Evolutionary conservation across 1,284 basidiomycete species (phyloP).

Genomic region (Chalciporus piperatoides): DNA sequence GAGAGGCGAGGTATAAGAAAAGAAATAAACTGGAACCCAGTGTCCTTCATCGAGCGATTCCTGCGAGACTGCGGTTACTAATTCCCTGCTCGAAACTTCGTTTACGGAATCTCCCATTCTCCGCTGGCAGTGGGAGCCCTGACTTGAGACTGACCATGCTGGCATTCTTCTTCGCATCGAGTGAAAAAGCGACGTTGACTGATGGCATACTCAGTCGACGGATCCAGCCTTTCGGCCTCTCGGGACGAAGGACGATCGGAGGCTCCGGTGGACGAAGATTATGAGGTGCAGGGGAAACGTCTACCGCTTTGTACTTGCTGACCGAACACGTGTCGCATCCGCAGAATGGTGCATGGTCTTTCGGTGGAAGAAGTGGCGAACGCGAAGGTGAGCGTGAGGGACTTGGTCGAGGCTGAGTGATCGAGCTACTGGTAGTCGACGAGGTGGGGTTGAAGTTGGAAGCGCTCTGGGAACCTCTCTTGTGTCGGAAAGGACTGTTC

Average conservation of each 20-base stretch:
- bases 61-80: constrained; percentile 40
- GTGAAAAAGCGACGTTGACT: constrained; percentile 50
- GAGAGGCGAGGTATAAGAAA: constrained; percentile 5
- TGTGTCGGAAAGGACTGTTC: constrained; percentile 25
- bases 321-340: constrained; percentile 59
- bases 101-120: constrained; percentile 41
- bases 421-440: constrained; percentile 22
- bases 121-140: constrained; percentile 28
- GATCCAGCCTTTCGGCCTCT: constrained; percentile 71
- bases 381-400: constrained; percentile 27
- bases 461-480: constrained; percentile 41
- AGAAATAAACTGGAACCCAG: constrained; percentile 6
- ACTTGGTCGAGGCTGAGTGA: constrained; percentile 15
- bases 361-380: constrained; percentile 24
- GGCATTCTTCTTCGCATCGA: constrained; percentile 45
- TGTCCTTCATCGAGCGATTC: constrained; percentile 30
- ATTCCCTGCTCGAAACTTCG: constrained; percentile 45
- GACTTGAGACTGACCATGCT: constrained; percentile 38
- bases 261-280: constrained; percentile 42
- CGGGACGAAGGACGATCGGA: constrained; percentile 41
- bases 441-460: constrained; percentile 43
- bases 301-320: constrained; percentile 41
- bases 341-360: constrained; percentile 54
- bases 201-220: constrained; percentile 72
- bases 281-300: constrained; percentile 32